Evolutionary conservation across 306 rosid genomes (phyloP).

Genomic region (Quercus engelmannii): DNA sequence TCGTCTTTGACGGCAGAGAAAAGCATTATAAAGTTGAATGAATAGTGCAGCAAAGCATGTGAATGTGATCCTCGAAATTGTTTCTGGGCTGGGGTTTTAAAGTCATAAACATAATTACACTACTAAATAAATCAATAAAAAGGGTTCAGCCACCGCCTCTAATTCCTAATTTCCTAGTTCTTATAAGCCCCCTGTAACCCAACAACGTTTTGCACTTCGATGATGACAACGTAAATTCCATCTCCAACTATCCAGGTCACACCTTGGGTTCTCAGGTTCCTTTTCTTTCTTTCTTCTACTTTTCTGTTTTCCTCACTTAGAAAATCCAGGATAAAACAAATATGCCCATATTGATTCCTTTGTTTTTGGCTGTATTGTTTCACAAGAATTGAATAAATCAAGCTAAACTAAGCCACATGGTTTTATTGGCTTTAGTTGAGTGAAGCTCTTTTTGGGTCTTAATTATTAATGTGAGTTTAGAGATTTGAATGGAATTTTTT

Average conservation of each 20-base stretch:
- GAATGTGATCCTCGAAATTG: not conserved
- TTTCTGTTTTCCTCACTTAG: not conserved
- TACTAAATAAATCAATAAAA: too few relatives aligned
- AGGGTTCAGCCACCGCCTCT: too few relatives aligned
- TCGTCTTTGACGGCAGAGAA: not conserved
- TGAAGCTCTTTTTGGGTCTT: not conserved
- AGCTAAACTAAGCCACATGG: not conserved
- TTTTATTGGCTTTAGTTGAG: not conserved
- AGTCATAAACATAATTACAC: too few relatives aligned
- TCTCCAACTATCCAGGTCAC: not conserved
- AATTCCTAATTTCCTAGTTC: too few relatives aligned
- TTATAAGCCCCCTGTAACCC: not conserved
- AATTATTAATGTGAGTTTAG: too few relatives aligned
- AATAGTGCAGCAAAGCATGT: not conserved
- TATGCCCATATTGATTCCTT: not conserved
- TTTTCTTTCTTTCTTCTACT: not conserved
- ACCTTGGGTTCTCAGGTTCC: slow-evolving; percentile 22
- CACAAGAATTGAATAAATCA: not conserved
- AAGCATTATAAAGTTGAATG: not conserved
- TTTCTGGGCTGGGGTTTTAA: not conserved
- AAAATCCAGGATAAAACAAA: not conserved
- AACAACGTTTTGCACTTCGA: slow-evolving; percentile 25
- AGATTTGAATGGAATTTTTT: not conserved
- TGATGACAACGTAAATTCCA: slow-evolving; percentile 31
- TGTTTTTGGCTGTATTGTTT: not conserved